phyloP scores from a whole-genome alignment of 1,284 basidiomycete genomes.

The Megacollybia platyphylla region DNA sequence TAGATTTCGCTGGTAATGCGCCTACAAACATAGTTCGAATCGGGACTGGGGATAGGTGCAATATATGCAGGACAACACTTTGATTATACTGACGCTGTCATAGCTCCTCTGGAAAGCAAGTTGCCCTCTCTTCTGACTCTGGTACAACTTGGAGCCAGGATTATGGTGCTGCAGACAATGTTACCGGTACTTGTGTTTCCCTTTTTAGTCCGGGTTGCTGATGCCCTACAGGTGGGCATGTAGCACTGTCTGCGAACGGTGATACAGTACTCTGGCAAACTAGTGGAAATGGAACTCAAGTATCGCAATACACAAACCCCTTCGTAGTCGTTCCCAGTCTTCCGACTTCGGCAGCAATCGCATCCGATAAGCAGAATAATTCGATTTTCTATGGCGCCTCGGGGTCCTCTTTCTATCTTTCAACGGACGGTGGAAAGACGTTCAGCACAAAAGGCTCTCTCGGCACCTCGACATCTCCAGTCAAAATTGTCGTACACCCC shows the following conservation, averaged over 20 bases:
- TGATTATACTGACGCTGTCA: background rate
- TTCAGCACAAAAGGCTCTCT: constrained; percentile 31
- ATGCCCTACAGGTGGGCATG: constrained; percentile 29
- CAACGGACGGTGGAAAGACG: constrained; percentile 38
- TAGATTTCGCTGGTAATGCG: constrained; percentile 46
- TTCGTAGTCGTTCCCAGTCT: constrained; percentile 38
- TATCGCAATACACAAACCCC: constrained; percentile 35
- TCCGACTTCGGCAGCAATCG: constrained; percentile 38
- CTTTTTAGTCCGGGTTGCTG: background rate
- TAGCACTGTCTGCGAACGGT: constrained; percentile 44
- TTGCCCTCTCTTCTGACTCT: constrained; percentile 40
- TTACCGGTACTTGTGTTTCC: constrained; percentile 2
- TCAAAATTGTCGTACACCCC: constrained; percentile 41
- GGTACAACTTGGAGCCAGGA: constrained; percentile 40
- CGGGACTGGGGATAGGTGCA: constrained; percentile 25
- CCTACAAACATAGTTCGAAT: constrained; percentile 41
- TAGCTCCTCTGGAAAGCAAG: constrained; percentile 34
- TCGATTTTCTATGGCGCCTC: constrained; percentile 46
- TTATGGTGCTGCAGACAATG: constrained; percentile 25
- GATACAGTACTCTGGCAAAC: constrained; percentile 48
- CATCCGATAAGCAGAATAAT: constrained; percentile 47
- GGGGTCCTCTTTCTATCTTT: constrained; percentile 42
- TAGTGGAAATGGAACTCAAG: constrained; percentile 29
- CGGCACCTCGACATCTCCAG: constrained; percentile 32
- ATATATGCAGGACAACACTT: background rate